Percentiles rank a stretch among this genome's conserved stretches.
Conservation (phyloP, 495 filamentous ascomycete genomes). For the Daldinia concentrica region DNA sequence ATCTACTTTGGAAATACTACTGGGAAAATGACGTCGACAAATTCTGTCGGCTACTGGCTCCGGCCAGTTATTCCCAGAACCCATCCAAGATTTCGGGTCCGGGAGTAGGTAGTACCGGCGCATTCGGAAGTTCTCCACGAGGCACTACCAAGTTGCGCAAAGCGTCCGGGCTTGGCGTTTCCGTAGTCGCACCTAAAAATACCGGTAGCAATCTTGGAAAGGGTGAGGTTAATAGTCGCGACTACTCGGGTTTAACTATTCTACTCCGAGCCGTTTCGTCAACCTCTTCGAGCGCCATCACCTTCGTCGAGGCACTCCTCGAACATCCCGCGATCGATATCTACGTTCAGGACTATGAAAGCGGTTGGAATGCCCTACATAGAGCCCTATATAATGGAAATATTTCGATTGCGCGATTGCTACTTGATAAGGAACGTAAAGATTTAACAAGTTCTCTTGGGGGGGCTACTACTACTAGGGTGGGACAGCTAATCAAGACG, state of each 20-base stretch:
- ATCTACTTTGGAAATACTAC: constrained; percentile 93
- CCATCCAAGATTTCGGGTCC: constrained; percentile 53
- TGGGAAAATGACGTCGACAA: constrained; percentile 94
- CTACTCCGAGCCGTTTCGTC: constrained; percentile 86
- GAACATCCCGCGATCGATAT: constrained; percentile 86
- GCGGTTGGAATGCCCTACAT: constrained; percentile 95
- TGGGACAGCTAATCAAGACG: constrained; percentile 82
- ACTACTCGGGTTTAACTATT: constrained; percentile 79
- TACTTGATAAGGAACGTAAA: constrained; percentile 77
- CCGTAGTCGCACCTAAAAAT: constrained; percentile 42
- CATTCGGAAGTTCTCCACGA: constrained; percentile 58
- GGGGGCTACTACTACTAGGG: constrained; percentile 52
- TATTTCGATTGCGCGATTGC: constrained; percentile 79
- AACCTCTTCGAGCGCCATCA: constrained; percentile 67
- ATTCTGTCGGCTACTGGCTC: constrained; percentile 84
- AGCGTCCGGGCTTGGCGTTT: constrained; percentile 48
- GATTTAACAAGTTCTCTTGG: constrained; percentile 67
- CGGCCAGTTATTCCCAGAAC: constrained; percentile 64
- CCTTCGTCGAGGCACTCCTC: constrained; percentile 80
- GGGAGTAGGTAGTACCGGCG: constrained; percentile 42
- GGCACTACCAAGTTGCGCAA: constrained; percentile 57
- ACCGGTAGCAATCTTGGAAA: constrained; percentile 62
- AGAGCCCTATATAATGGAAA: constrained; percentile 94
- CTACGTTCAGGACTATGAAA: constrained; percentile 86
- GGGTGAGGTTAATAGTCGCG: constrained; percentile 82